Evolutionary conservation across 2,329 filamentous ascomycete genomes (phyloP).

Genomic region (Thermochaetoides dissita): DNA sequence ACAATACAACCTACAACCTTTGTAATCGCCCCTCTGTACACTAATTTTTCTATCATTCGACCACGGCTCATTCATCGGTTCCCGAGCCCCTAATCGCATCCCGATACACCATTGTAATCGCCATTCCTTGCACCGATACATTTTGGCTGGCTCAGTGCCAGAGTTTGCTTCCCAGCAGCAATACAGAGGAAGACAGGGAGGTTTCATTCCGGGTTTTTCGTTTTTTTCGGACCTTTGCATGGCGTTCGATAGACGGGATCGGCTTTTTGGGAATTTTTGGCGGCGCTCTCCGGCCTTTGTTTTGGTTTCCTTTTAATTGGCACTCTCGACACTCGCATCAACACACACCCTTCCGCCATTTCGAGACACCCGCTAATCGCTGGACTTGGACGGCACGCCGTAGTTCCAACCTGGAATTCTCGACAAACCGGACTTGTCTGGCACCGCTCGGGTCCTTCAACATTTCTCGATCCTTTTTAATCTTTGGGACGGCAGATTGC

Average conservation of each 20-base stretch:
- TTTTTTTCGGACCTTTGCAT: constrained; percentile 8
- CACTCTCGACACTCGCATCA: no score
- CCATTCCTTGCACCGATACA: constrained; percentile 15
- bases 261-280: constrained; percentile 5
- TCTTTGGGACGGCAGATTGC: no score
- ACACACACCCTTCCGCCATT: no score
- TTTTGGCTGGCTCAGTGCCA: constrained; percentile 21
- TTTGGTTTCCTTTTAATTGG: constrained; percentile 1
- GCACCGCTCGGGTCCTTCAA: no score
- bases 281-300: constrained; percentile 6
- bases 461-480: no score
- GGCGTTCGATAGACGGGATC: constrained; percentile 16
- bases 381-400: no score
- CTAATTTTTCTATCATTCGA: constrained; percentile 14
- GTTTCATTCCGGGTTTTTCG: constrained; percentile 11
- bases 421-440: no score
- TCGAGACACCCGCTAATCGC: no score
- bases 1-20: not conserved
- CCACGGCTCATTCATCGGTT: constrained; percentile 3
- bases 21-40: constrained; percentile 1
- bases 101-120: constrained; percentile 22
- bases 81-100: constrained; percentile 11
- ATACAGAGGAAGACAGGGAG: constrained; percentile 7
- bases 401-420: no score
- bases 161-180: constrained; percentile 18